Evolutionary conservation across 208 protist species (phyloP), one percentile per base, ranked within the genome.

Genomic region (Porcisia hertigi): DNA sequence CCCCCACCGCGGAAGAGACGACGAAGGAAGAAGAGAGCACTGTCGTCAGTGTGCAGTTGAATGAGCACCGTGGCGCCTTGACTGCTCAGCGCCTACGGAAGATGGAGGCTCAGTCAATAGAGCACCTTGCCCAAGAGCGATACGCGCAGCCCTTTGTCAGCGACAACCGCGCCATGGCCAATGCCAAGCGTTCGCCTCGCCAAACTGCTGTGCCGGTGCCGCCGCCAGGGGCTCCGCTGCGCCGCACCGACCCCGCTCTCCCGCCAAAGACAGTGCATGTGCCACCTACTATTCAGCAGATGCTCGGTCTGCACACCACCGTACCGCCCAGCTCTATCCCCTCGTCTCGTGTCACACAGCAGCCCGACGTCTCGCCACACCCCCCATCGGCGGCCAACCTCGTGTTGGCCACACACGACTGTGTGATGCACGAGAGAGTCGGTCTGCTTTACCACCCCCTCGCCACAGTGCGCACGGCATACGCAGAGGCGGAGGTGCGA

Each of bases 61-160:
- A 77, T 71, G 83, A 79, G 5, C 82, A 86, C 23, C 88, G 90
- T n/a, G 88, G 87, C 57, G 66, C 85, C 14, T 85, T 87, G 8
- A 86, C 83, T 70, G 82, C 76, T 52, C 64, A 82, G 73, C 88
- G 94, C 39, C 83, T 97, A 64, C 86, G 92, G 64, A 86, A 95
- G 79, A 90, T 94, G 72, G 92, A 98, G 82, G 75, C 76, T 14
- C 81, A 90, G 34, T 57, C 75, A 59, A 83, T 94, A 62, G 77
- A 91, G 64, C 55, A 75, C 14, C 73, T 94, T 4, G 87, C 87
- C 3, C 67, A 82, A 83, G 81, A 91, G 72, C 82, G 77, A 16
- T 90, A 89, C 75, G 79, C 65, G 20, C 47, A 45, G 54, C 57
- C 71, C 9, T 58, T 23, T 41, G 58, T 58, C 55, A 9, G 23